A percentile compares a stretch with the other conserved stretches of the same genome.
Conservation (phyloP, 2,329 filamentous ascomycete species). For the Fusarium graminum region DNA sequence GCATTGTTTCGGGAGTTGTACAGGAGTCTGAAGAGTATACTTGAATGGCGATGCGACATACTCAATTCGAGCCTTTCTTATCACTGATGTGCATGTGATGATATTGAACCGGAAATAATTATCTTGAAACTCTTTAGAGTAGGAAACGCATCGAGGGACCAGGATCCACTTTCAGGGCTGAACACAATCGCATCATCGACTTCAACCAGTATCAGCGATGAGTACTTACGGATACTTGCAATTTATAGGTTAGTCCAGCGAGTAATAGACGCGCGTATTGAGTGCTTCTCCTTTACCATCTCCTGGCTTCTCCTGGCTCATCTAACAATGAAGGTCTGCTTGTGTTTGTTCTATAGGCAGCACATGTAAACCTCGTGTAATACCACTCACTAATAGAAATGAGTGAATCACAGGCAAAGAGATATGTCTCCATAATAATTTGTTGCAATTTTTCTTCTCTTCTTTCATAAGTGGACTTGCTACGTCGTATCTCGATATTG, state of each 20-base stretch:
- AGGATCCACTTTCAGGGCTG: slow-evolving; percentile 26
- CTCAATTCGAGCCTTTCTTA: too few species aligned
- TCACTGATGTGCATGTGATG: too few species aligned
- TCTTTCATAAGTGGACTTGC: slow-evolving; percentile 2
- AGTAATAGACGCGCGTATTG: not conserved
- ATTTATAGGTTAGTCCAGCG: not conserved
- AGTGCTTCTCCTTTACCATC: too few species aligned
- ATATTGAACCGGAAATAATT: too few species aligned
- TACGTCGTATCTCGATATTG: not conserved
- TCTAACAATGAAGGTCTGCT: too few species aligned
- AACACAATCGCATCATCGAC: not conserved
- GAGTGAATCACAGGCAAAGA: not conserved
- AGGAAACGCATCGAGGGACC: not conserved
- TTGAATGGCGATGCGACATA: too few species aligned
- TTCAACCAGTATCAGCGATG: not conserved
- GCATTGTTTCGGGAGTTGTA: too few species aligned
- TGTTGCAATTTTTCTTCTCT: slow-evolving; percentile 1
- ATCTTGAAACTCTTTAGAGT: not conserved
- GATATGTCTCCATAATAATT: slow-evolving; percentile 10
- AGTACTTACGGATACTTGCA: not conserved
- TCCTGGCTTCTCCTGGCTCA: too few species aligned
- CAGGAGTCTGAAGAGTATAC: too few species aligned
- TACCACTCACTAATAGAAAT: not conserved
- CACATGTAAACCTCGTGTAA: not conserved
- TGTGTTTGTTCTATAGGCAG: too few species aligned